Base-by-base conservation (phyloP, 2,329 filamentous ascomycete genomes). In the Capronia epimyces region DNA sequence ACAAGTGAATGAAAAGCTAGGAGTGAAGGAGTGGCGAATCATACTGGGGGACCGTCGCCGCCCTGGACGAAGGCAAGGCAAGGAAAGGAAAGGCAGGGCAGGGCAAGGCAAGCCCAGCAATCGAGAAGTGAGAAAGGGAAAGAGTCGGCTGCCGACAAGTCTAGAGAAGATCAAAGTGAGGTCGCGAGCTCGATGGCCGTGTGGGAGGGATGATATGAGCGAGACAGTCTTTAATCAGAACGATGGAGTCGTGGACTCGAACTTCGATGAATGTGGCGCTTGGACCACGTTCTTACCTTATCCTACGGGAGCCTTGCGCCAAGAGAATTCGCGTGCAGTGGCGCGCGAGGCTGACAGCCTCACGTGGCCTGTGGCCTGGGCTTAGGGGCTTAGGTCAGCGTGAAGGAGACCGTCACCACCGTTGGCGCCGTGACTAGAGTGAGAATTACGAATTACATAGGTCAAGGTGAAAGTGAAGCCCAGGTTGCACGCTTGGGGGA, bases 1-100 rank as follows among this genome's bases (percentile, higher is more conserved):
- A 13, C 24, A 34, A 13, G 44, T 42, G 25, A 49, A 22, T 22
- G n/a, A 31, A 40, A 20, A 21, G n/a, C 25, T 43, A 42, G 45
- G 31, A 21, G 41, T 39, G 45, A 52, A 50, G 41, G 3, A 37
- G 52, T 52, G 53, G 53, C 49, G 37, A 52, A 47, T 44, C 53
- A 52, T 48, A 18, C 43, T 13, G 42, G 25, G 25, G 39, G 15
- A 37, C 20, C 6, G n/a, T 37, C 34, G 16, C n/a, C 15, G 7
- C 16, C 16, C 10, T 5, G 32, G 32, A 6, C 13, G 32, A 36
- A 36, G 32, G 5, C 5, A 13, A n/a, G 32, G n/a, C n/a, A n/a
- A n/a, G n/a, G n/a, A n/a, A n/a, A n/a, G n/a, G n/a, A n/a, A n/a
- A n/a, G n/a, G n/a, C n/a, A n/a, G n/a, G n/a, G n/a, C n/a, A n/a